These are phyloP conservation scores for Rhodotorula sp. DNA, from an alignment of 1,284 basidiomycete genomes.

Conservation along the genomic window DNA sequence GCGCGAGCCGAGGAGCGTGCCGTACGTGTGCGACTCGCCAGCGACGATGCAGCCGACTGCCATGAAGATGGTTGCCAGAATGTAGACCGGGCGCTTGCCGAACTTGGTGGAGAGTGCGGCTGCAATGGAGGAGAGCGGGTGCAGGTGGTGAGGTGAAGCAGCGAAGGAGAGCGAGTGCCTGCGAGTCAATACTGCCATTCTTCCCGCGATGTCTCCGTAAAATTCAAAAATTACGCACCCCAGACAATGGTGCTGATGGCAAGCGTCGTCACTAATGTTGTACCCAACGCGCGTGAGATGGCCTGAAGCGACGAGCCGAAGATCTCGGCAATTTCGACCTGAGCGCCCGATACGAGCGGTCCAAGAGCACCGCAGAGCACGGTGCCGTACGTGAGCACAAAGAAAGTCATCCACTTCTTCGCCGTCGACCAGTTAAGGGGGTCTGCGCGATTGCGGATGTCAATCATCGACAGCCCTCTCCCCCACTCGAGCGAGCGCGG, in stretches of 20 bases:
- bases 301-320: background rate
- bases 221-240: too few relatives aligned
- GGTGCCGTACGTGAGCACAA: conserved; percentile 21
- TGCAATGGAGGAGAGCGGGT: background rate
- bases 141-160: too few relatives aligned
- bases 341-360: conserved; percentile 2
- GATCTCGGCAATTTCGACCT: background rate
- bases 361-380: conserved; percentile 10
- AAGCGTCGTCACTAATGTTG: conserved; percentile 1
- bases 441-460: too few relatives aligned
- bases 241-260: conserved; percentile 6
- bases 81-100: conserved; percentile 12
- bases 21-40: conserved; percentile 1
- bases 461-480: too few relatives aligned
- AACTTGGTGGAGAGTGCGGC: background rate
- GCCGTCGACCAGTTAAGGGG: conserved; percentile 29
- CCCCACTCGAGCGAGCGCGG: too few relatives aligned
- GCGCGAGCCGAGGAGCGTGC: conserved; percentile 1
- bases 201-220: too few relatives aligned
- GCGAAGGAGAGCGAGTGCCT: too few relatives aligned
- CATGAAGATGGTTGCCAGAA: background rate
- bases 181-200: too few relatives aligned
- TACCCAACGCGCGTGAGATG: conserved; percentile 1
- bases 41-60: conserved; percentile 1
- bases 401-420: conserved; percentile 24